A percentile compares a stretch with the other conserved stretches of the same genome.
Conservation (phyloP, 2,329 filamentous ascomycete genomes). For the Cryphonectria japonica region DNA sequence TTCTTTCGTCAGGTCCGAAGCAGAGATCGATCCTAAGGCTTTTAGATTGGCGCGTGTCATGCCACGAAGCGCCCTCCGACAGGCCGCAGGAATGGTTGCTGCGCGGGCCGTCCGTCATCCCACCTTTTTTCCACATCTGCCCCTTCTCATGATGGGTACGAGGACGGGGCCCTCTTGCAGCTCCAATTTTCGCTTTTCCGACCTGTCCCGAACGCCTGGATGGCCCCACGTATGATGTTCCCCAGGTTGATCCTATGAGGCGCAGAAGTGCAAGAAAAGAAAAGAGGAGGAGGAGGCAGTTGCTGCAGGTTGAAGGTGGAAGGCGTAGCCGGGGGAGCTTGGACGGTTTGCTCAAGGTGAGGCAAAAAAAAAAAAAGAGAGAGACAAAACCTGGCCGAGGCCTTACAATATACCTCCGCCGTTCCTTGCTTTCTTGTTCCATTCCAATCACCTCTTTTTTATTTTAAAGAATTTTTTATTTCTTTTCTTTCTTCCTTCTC, state of each 20-base stretch:
- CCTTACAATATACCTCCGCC: background rate
- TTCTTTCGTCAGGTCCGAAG: background rate
- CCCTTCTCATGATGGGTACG: background rate
- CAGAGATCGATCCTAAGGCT: background rate
- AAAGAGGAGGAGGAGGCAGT: background rate
- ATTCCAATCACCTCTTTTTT: background rate
- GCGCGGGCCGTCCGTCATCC: background rate
- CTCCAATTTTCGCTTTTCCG: constrained; percentile 13
- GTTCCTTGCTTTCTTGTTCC: background rate
- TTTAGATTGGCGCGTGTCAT: constrained; percentile 2
- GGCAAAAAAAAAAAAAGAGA: background rate
- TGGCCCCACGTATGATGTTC: constrained; percentile 10
- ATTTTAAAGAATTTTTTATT: background rate
- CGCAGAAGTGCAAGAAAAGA: background rate
- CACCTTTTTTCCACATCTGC: background rate
- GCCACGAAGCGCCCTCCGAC: constrained; percentile 10
- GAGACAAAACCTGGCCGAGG: background rate
- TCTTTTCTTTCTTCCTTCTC: background rate
- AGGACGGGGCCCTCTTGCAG: background rate
- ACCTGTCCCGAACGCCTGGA: constrained; percentile 14
- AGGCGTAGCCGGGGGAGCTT: background rate
- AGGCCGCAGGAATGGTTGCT: constrained; percentile 10
- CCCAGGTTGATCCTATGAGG: constrained; percentile 1
- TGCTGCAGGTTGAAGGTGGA: background rate
- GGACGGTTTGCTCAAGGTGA: background rate